A percentile compares a stretch with the other conserved stretches of the same genome.
These are phyloP conservation scores for Pulicaria dysenterica DNA, from an alignment of 129 eudicot genomes.

Conservation along the genomic window DNA sequence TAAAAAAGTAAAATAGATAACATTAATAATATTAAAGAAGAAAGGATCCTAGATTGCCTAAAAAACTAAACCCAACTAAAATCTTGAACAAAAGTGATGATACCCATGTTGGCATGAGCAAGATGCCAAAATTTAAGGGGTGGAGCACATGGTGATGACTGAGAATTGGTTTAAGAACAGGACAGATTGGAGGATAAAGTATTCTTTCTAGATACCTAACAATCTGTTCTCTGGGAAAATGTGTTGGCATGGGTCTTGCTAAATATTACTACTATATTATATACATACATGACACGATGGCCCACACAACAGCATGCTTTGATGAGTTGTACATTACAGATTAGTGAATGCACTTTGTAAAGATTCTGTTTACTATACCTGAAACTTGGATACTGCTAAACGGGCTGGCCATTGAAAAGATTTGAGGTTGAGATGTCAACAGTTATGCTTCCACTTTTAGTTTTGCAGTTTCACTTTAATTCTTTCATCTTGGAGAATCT, in stretches of 20 bases:
- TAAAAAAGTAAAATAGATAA: neutral
- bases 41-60: slow-evolving; percentile 38
- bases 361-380: slow-evolving; percentile 46
- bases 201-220: slow-evolving; percentile 34
- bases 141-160: slow-evolving; percentile 44
- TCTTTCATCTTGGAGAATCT: slow-evolving; percentile 72
- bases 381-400: slow-evolving; percentile 48
- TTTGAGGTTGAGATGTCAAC: slow-evolving; percentile 32
- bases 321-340: slow-evolving; percentile 26
- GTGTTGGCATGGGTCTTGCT: slow-evolving; percentile 41
- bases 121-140: slow-evolving; percentile 37
- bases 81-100: slow-evolving; percentile 44
- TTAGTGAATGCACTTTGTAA: slow-evolving; percentile 15
- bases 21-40: slow-evolving; percentile 12
- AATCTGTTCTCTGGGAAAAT: slow-evolving; percentile 34
- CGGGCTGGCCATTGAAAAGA: slow-evolving; percentile 51
- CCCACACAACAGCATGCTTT: slow-evolving; percentile 27
- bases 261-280: neutral
- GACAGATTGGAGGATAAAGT: slow-evolving; percentile 40
- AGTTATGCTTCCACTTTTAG: slow-evolving; percentile 29
- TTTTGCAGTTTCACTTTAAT: slow-evolving; percentile 53
- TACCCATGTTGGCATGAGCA: slow-evolving; percentile 42
- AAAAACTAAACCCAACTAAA: slow-evolving; percentile 36
- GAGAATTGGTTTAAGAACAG: slow-evolving; percentile 25
- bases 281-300: neutral